phyloP scores from a whole-genome alignment of 495 filamentous ascomycete species.

The Trichocladium antarcticum region DNA sequence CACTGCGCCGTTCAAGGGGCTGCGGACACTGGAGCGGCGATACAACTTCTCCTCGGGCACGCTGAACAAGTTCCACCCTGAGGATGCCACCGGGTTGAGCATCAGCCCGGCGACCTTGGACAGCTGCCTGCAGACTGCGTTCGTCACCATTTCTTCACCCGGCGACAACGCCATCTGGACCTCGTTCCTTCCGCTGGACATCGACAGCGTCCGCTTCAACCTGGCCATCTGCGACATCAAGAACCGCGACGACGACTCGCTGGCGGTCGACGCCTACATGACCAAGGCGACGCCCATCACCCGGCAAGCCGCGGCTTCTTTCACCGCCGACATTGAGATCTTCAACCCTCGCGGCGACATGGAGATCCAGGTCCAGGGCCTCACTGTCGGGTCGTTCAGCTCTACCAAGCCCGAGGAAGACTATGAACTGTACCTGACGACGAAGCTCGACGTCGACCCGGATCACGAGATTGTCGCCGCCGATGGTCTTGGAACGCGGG shows the following conservation, averaged over 20 bases:
- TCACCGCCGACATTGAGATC: slow-evolving; percentile 31
- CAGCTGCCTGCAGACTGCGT: slow-evolving; percentile 36
- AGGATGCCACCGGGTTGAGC: slow-evolving; percentile 25
- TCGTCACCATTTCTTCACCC: slow-evolving; percentile 36
- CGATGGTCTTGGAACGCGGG: background rate
- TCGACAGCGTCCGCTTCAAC: slow-evolving; percentile 32
- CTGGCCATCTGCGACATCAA: slow-evolving; percentile 22
- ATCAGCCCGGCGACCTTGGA: slow-evolving; percentile 42
- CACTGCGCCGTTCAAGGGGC: slow-evolving; percentile 32
- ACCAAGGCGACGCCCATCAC: slow-evolving; percentile 17
- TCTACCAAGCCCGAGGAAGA: slow-evolving; percentile 32
- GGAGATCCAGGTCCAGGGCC: slow-evolving; percentile 33
- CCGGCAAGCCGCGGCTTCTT: slow-evolving; percentile 19
- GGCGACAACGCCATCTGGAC: slow-evolving; percentile 38
- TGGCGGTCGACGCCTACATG: slow-evolving; percentile 31
- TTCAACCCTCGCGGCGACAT: slow-evolving; percentile 25
- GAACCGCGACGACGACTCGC: slow-evolving; percentile 9
- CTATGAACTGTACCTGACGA: slow-evolving; percentile 35
- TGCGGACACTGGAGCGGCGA: slow-evolving; percentile 31
- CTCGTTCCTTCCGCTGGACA: slow-evolving; percentile 32
- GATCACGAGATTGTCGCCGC: slow-evolving; percentile 28
- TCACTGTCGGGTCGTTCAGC: slow-evolving; percentile 30
- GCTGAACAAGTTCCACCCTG: slow-evolving; percentile 23
- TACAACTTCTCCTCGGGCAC: slow-evolving; percentile 37
- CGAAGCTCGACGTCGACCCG: slow-evolving; percentile 31